These are phyloP conservation scores for Zea mays DNA, from an alignment of 176 grass and related monocot genomes.

Conservation along the genomic window Zm-B73-REFERENCE-NAM-5.0 NC_050103.1:153058001-153058500, in stretches of 20 bases:
- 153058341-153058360: background rate
- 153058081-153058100: conserved; percentile 44
- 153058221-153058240: background rate
- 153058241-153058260: background rate
- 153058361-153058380: conserved; percentile 35
- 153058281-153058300: background rate
- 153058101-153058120: background rate
- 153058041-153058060: background rate
- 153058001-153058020: conserved; percentile 61
- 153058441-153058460: too few relatives aligned
- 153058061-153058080: conserved; percentile 15
- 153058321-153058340: conserved; percentile 7
- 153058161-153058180: background rate
- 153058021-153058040: conserved; percentile 14
- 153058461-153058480: too few relatives aligned
- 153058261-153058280: background rate
- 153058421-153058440: conserved; percentile 42
- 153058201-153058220: background rate
- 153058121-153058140: conserved; percentile 5
- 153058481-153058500: too few relatives aligned
- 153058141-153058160: background rate
- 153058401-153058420: background rate
- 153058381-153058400: conserved; percentile 9
- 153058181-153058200: conserved; percentile 4
- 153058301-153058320: background rate